phyloP scores from a whole-genome alignment of 768 basidiomycete species.

The Tulasnella sp. region DNA sequence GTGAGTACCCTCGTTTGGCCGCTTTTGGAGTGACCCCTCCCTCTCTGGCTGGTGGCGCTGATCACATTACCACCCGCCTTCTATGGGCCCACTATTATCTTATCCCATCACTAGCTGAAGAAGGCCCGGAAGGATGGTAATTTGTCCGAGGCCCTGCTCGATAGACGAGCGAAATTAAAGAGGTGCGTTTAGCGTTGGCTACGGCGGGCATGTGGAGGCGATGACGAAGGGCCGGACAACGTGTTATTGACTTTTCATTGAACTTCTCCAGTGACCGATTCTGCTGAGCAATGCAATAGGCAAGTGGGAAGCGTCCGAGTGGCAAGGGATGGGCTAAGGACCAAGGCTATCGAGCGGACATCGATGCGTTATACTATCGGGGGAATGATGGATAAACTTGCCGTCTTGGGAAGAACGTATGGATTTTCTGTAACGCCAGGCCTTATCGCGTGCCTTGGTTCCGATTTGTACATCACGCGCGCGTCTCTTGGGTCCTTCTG shows the following conservation, averaged over 20 bases:
- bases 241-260: neutral
- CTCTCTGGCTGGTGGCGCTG: too few species aligned
- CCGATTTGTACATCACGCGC: too few species aligned
- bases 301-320: too few species aligned
- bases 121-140: constrained; percentile 76
- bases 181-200: constrained; percentile 52
- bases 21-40: neutral
- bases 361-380: too few species aligned
- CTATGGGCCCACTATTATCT: neutral
- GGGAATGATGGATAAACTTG: too few species aligned
- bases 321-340: too few species aligned
- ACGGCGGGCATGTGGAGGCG: constrained; percentile 1
- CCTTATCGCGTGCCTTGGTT: too few species aligned
- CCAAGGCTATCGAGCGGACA: too few species aligned
- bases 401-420: too few species aligned
- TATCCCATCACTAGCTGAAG: constrained; percentile 59
- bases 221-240: neutral
- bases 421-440: too few species aligned
- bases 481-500: too few species aligned
- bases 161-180: constrained; percentile 81
- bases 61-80: neutral
- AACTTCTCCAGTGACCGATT: constrained; percentile 35
- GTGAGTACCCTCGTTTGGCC: constrained; percentile 47
- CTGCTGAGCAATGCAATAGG: constrained; percentile 33
- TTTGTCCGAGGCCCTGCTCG: constrained; percentile 77